Evolutionary conservation across 805 yeast species (phyloP), one percentile per base, ranked within the genome.

Genomic region (Wickerhamiella hasegawae): DNA sequence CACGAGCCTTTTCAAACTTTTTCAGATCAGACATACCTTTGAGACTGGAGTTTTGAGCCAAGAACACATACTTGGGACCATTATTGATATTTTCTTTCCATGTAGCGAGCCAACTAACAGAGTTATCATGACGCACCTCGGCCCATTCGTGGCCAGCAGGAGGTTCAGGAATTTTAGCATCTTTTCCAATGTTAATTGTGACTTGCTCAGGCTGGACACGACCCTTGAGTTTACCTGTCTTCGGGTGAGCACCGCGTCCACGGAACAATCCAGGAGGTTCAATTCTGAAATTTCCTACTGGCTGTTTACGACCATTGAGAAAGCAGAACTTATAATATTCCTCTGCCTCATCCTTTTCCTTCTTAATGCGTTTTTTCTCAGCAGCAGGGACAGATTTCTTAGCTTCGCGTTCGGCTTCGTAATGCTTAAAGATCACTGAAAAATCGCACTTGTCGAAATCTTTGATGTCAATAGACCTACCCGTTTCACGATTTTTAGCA

Each of bases 211-310:
- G 95, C 36, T 56, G 56, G 12, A 87, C 94, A 44, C 98, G 68
- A 48, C 76, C 71, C 54, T 87, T 87, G 38, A 84, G 59, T 52
- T 77, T 81, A 29, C 98, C 98, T 1, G 96, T 85, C 55, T 80
- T 83, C 14, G 97, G 97, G 55, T 85, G 97, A 0, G 87, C 84
- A 50, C 96, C 97, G 56, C 97, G 79, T 30, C 97, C 98, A 56
- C 96, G 68, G 53, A 85, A 87, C 37, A 87, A 61, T 2, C 94
- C 96, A 0, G 98, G 97, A 22, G 97, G 97, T 63, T 87, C 98
- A 33, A 87, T 76, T 51, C 87, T 66, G 55, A 87, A 87, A 53
- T 87, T 87, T 18, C 96, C 96, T 21, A 87, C 92, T 47, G 76
- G 85, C 51, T 87, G 95, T 48, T 70, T 77, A 45, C 94, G 69